Evolutionary conservation across 352 stramenopile species (phyloP), one percentile per base, ranked within the genome.

Genomic region (Globisporangium barbulae): DNA sequence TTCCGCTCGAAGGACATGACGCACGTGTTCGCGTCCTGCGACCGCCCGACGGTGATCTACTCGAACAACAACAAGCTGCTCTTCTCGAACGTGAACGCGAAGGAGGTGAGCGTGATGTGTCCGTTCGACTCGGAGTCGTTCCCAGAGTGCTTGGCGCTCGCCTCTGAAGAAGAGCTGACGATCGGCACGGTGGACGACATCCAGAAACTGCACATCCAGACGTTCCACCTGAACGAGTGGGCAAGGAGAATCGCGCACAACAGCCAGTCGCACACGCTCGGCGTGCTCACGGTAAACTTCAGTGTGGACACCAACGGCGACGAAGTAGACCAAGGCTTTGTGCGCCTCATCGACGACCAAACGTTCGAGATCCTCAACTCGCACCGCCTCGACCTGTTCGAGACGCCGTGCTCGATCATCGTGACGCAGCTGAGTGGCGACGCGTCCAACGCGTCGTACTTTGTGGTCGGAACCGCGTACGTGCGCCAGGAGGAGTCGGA

Each of bases 141-240:
- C 62, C 94, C 93, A 1, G 91, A 99, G 64, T 99, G 96, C 63
- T 82, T 99, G 2, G 97, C 96, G 25, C 74, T 99, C 12, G 93
- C 96, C 5, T 98, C 97, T 10, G 96, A 99, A 70, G 88, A 90
- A 61, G 93, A 94, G 56, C 72, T 99, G 25, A 96, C 91, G 5
- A 97, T 99, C 53, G 97, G 97, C 35, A 98, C 94, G 4, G 98
- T 99, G 45, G 97, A 99, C 69, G 93, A 99, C 69, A 99, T 99
- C 68, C 96, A 99, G 69, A 99, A 99, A 69, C 85, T 99, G 41
- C 97, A 99, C 78, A 98, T 99, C 53, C 96, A 98, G 62, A 98
- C 96, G 37, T 94, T 97, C 63, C 91, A 88, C 58, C 69, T 99
- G 17, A 93, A 96, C 37, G 96, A 98, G 74, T 96, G 91, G 73